These are phyloP conservation scores for Luffa aegyptiaca DNA, from an alignment of 306 rosid genomes.

Conservation along the genomic window DNA sequence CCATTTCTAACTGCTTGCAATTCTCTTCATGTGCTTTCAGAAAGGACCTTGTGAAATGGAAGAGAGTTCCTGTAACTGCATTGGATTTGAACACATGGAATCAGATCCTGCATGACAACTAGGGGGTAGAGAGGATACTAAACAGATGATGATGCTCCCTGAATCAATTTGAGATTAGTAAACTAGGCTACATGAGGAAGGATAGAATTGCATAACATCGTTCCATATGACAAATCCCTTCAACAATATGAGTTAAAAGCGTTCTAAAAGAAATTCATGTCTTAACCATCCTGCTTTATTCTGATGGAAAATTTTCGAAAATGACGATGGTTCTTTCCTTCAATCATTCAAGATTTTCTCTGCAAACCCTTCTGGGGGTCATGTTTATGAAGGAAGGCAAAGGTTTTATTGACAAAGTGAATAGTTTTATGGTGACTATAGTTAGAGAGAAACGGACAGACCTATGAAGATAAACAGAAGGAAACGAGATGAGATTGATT, in stretches of 20 bases:
- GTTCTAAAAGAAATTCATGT: not conserved
- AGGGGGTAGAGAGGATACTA: not conserved
- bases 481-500: not conserved
- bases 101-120: not conserved
- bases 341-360: not conserved
- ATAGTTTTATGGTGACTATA: not conserved
- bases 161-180: not conserved
- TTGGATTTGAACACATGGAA: conserved; percentile 3
- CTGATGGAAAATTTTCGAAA: not conserved
- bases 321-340: not conserved
- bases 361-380: not conserved
- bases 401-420: not conserved
- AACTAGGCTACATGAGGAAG: not conserved
- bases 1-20: conserved; percentile 72
- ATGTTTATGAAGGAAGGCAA: not conserved
- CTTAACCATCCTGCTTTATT: not conserved
- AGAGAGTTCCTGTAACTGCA: conserved; percentile 80
- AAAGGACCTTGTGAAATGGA: conserved; percentile 65
- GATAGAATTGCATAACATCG: not conserved
- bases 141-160: not conserved
- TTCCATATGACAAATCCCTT: not conserved
- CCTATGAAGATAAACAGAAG: not conserved
- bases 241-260: not conserved
- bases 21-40: conserved; percentile 95
- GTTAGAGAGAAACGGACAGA: not conserved